Percentiles rank a stretch among this genome's conserved stretches.
These are phyloP conservation scores for Brassica nigra DNA, from an alignment of 345 rosid species.

Conservation along the genomic window DNA sequence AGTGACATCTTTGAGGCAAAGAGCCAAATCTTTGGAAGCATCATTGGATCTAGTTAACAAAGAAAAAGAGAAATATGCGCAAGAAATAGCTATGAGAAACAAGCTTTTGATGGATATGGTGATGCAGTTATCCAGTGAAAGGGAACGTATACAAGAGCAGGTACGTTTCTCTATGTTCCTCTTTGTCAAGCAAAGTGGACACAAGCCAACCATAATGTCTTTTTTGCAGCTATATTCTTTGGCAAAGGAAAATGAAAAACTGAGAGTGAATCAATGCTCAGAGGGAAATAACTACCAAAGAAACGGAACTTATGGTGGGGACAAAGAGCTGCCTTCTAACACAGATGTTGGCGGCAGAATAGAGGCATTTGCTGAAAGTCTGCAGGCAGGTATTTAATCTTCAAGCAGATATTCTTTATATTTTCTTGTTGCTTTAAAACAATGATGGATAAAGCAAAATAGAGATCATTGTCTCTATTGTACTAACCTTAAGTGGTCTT, in stretches of 20 bases:
- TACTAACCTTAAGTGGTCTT: slow-evolving; percentile 25
- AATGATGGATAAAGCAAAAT: neutral
- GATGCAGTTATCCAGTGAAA: slow-evolving; percentile 64
- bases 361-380: slow-evolving; percentile 39
- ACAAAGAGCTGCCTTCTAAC: slow-evolving; percentile 33
- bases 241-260: slow-evolving; percentile 54
- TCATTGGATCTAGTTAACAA: slow-evolving; percentile 55
- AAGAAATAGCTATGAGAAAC: slow-evolving; percentile 62
- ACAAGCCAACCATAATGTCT: slow-evolving; percentile 7
- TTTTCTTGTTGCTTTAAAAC: slow-evolving; percentile 17
- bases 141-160: slow-evolving; percentile 85
- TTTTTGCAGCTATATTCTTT: slow-evolving; percentile 58
- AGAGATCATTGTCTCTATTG: neutral
- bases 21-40: slow-evolving; percentile 54
- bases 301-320: slow-evolving; percentile 34
- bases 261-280: slow-evolving; percentile 50
- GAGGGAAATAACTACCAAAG: slow-evolving; percentile 22
- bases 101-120: slow-evolving; percentile 73
- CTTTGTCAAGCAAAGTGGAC: slow-evolving; percentile 7
- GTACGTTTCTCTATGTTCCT: slow-evolving; percentile 38
- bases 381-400: slow-evolving; percentile 59
- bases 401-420: neutral
- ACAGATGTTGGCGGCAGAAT: slow-evolving; percentile 39
- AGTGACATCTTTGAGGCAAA: slow-evolving; percentile 52
- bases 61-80: slow-evolving; percentile 55